Base-by-base conservation (phyloP, 2,329 filamentous ascomycete genomes). In the Microsporum canis region DNA sequence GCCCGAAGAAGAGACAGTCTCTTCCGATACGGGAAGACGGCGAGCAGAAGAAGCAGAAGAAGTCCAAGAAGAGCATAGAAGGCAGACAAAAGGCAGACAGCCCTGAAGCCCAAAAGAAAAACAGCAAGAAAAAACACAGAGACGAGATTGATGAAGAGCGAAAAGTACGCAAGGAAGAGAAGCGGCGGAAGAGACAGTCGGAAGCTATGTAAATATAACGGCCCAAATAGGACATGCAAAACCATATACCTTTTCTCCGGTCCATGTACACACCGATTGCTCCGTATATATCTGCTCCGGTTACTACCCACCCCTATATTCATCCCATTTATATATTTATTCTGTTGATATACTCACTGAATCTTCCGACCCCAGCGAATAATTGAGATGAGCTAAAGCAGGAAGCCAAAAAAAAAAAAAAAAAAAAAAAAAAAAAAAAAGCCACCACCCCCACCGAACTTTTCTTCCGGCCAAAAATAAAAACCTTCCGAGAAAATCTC, bases 1-100 rank as follows among this genome's bases (percentile, higher is more conserved):
- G 68, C 71, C 38, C 76, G 75, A 76, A 76, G 66, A 71, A 71
- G 12, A 77, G 75, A 66, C 75, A 75, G 64, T 17, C 58, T 53
- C 69, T 71, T 12, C 43, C 57, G 36, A 45, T 41, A 7, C 36
- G 41, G 7, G 36, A 36, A 29, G 41, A 53, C 33, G 10, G 41
- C 36, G 23, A 39, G 36, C 23, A 34, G 33, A 58, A 31, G 29
- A 43, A 29, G 39, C 39, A 29, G 43, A 60, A 58, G 38, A 49
- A 36, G 14, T n/a, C n/a, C 23, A 45, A 60, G 17, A 58, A 60
- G 34, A 57, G 62, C 27, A 59, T 45, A 34, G 27, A 56, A 12
- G 57, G 60, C 31, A 59, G 61, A 43, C 51, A 58, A 57, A 34
- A 29, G 43, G 2, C n/a, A 23, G 43, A 55, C 27, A 43, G 14